Evolutionary conservation across 2,329 filamentous ascomycete species (phyloP).

Genomic region (Claviceps fusiformis): DNA sequence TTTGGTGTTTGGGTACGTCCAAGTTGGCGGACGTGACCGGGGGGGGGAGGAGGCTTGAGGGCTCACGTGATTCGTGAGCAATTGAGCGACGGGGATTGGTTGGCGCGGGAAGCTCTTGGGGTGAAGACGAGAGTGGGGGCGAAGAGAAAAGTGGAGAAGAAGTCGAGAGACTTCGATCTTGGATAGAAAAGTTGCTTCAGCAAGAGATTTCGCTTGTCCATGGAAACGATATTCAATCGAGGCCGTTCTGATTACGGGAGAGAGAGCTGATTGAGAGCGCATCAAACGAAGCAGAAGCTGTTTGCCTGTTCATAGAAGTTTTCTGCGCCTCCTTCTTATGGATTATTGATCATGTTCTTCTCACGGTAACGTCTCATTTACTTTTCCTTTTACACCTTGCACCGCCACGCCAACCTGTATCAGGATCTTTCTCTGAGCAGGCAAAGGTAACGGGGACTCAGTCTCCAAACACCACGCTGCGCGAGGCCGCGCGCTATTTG

Average conservation of each 20-base stretch:
- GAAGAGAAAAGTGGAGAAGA: neutral
- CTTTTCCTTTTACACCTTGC: neutral
- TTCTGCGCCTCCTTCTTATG: too few species aligned
- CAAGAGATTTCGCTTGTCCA: too few species aligned
- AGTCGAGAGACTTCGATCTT: neutral
- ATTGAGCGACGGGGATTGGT: conserved; percentile 22
- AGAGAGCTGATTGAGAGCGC: neutral
- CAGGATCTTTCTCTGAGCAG: neutral
- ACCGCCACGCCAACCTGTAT: neutral
- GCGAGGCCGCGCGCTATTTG: too few species aligned
- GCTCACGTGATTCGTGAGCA: conserved; percentile 24
- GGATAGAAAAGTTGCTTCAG: neutral
- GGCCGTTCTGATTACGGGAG: too few species aligned
- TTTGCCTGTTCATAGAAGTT: too few species aligned
- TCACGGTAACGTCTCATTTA: neutral
- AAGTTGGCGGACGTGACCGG: neutral
- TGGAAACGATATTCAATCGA: too few species aligned
- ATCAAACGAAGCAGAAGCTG: too few species aligned
- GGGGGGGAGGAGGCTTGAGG: neutral
- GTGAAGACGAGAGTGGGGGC: neutral
- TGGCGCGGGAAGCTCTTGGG: neutral
- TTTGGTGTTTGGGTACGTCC: neutral
- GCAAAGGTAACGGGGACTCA: too few species aligned
- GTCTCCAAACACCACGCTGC: too few species aligned
- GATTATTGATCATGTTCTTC: neutral